Evolutionary conservation across 1,284 basidiomycete genomes (phyloP).

Genomic region (Boletus hoseneyae): DNA sequence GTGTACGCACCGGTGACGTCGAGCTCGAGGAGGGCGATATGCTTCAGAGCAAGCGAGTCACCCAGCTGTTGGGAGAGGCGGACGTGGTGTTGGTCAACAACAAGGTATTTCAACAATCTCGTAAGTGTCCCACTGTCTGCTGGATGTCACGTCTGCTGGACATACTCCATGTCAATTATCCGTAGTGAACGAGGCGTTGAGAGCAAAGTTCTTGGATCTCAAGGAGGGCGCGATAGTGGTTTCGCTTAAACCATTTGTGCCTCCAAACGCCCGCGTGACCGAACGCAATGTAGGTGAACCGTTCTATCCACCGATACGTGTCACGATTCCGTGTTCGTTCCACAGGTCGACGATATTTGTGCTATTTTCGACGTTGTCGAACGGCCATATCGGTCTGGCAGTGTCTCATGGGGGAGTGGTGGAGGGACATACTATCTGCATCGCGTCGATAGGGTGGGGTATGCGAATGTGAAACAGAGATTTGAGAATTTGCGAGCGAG

Average conservation of each 20-base stretch:
- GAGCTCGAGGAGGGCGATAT: conserved; percentile 75
- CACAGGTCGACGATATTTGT: conserved; percentile 66
- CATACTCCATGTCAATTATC: not conserved
- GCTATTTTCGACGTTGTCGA: conserved; percentile 73
- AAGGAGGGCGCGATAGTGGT: conserved; percentile 78
- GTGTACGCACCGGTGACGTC: conserved; percentile 59
- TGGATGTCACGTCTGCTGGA: conserved; percentile 1
- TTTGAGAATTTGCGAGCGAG: conserved; percentile 46
- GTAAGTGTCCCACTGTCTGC: conserved; percentile 42
- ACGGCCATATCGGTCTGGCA: conserved; percentile 61
- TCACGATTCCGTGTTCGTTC: not conserved
- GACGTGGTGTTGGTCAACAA: conserved; percentile 79
- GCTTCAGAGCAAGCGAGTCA: conserved; percentile 56
- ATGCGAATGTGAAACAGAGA: conserved; percentile 51
- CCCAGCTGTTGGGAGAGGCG: conserved; percentile 60
- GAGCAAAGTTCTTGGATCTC: conserved; percentile 72
- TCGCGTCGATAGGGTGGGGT: conserved; percentile 66
- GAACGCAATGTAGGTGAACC: conserved; percentile 62
- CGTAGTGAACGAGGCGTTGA: conserved; percentile 70
- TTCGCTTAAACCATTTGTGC: conserved; percentile 69
- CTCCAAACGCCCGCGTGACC: conserved; percentile 62
- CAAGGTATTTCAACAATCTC: conserved; percentile 67
- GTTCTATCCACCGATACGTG: not conserved
- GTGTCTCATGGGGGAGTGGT: conserved; percentile 71
- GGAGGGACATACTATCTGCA: conserved; percentile 71